A percentile compares a stretch with the other conserved stretches of the same genome.
These are phyloP conservation scores for Straminergon stramineum DNA, from an alignment of 225 moss, liverwort and hornwort species.

Conservation along the genomic window DNA sequence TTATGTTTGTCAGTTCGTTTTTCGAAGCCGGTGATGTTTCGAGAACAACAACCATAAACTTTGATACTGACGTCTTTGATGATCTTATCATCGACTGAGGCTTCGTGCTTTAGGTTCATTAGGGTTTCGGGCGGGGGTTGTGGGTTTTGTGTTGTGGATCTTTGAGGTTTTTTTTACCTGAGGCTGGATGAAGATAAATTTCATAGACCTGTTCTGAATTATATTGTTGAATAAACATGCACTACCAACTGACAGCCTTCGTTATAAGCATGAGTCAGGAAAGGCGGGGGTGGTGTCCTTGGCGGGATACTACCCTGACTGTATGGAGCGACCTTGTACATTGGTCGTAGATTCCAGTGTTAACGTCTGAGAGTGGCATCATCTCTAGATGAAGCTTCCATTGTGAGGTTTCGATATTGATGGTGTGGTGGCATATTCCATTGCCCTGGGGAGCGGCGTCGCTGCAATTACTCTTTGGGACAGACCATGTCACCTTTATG, in stretches of 20 bases:
- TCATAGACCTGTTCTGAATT: background rate
- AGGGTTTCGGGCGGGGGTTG: background rate
- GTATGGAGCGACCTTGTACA: background rate
- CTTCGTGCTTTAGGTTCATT: background rate
- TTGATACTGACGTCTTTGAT: slow-evolving; percentile 14
- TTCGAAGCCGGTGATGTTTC: background rate
- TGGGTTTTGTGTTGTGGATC: background rate
- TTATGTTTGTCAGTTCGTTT: background rate
- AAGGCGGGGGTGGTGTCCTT: background rate
- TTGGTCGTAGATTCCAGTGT: background rate
- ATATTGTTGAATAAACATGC: background rate
- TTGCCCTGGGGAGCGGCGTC: slow-evolving; percentile 48
- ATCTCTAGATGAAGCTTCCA: background rate
- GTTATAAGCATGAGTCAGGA: background rate
- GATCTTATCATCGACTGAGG: background rate
- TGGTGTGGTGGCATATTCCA: slow-evolving; percentile 31
- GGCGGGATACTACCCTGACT: background rate
- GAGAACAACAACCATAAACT: slow-evolving; percentile 1
- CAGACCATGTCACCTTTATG: no score
- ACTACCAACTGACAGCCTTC: background rate
- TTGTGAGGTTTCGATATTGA: background rate
- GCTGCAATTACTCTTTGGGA: no score
- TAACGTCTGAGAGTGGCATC: background rate
- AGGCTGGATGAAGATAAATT: background rate
- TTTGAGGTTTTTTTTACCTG: fast-evolving